Evolutionary conservation across 192 early-diverging fungal genomes (phyloP), one percentile per base, ranked within the genome.

Genomic region (Haplosporangium gracile): DNA sequence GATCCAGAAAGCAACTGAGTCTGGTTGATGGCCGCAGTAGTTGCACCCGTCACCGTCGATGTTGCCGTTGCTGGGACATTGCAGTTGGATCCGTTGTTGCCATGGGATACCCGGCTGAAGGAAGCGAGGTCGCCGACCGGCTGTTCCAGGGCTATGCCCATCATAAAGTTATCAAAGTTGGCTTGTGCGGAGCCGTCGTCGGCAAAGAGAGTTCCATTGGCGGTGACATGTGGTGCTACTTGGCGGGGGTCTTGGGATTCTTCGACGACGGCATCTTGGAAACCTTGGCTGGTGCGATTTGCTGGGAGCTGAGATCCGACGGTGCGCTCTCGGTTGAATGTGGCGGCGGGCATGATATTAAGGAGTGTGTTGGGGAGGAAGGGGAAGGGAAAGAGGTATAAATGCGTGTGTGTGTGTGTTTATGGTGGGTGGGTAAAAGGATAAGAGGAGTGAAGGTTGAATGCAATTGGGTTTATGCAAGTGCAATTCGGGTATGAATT

Each of bases 1-100:
- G 83, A 79, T 38, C 84, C 84, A 32, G 84, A 70, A 63, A 86
- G 38, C 29, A 86, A 53, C 49, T 75, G 84, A 24, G 79, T 74
- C 72, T 86, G 84, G 39, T 75, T 76, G 43, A 85, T 74, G 22
- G 72, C 36, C 29, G 70, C 69, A 39, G 73, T 18, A 38, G 32
- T 45, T 2, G 68, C 42, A 57, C 53, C 45, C 68, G 75, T 32
- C 51, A 40, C 34, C 57, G 16, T 68, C 49, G 72, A 47, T 42
- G n/a, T 39, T 40, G 26, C 20, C 39, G 42, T 74, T 39, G 70
- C 32, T 6, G 68, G 60, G 5, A 47, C 26, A 43, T 20, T 45
- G 45, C 10, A 65, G 72, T 47, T 42, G 20, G 57, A 24, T 43
- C 20, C 18, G 15, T 47, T 36, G 49, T 39, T 65, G 63, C 77